phyloP scores from a whole-genome alignment of 352 stramenopile genomes.

The Detonula confervacea region DNA sequence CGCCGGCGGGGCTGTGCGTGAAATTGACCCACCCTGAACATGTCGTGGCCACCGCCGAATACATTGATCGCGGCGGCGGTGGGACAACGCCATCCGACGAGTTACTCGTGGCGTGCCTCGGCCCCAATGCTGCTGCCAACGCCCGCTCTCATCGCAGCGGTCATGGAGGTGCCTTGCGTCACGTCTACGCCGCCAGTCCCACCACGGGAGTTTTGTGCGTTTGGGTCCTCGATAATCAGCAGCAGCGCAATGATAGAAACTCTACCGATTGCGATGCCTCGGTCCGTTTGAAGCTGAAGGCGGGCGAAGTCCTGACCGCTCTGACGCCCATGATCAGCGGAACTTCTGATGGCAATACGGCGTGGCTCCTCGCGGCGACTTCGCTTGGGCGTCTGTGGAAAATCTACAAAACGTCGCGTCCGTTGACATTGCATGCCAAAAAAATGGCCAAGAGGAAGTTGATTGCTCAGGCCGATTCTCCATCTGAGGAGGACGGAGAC shows the following conservation, averaged over 20 bases:
- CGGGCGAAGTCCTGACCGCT: not conserved
- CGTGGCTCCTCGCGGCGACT: slow-evolving; percentile 34
- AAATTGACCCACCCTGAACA: slow-evolving; percentile 15
- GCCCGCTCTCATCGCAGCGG: not conserved
- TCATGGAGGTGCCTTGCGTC: slow-evolving; percentile 1
- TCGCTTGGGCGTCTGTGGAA: slow-evolving; percentile 37
- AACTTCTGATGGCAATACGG: not conserved
- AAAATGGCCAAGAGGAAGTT: slow-evolving; percentile 5
- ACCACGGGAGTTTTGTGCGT: slow-evolving; percentile 22
- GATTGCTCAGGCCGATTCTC: not conserved
- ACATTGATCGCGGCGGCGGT: too few relatives aligned
- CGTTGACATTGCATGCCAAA: slow-evolving; percentile 43
- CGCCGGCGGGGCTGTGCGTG: slow-evolving; percentile 10
- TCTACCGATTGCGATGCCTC: slow-evolving; percentile 9
- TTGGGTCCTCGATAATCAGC: slow-evolving; percentile 13
- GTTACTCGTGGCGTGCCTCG: slow-evolving; percentile 7
- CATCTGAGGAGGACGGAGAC: not conserved
- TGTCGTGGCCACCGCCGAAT: too few relatives aligned
- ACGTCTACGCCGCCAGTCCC: slow-evolving; percentile 20
- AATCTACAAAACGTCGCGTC: slow-evolving; percentile 32
- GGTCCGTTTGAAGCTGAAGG: not conserved
- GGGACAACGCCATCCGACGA: not conserved
- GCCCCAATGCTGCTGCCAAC: not conserved
- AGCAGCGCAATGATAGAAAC: not conserved
- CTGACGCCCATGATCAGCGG: not conserved